These are phyloP conservation scores for Actinomucor elegans DNA, from an alignment of 371 early-diverging fungal species.

Conservation along the genomic window DNA sequence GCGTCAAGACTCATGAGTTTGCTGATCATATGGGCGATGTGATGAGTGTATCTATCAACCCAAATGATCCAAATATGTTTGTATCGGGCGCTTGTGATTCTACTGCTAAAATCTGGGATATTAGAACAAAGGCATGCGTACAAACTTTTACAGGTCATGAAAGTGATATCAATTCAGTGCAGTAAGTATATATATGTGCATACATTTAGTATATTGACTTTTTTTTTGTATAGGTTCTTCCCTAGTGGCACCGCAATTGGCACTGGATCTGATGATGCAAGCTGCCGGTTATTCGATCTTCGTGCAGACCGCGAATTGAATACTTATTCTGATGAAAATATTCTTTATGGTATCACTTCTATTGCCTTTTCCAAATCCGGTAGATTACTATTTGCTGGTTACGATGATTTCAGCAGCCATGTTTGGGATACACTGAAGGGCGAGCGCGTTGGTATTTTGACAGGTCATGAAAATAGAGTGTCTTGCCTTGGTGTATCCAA, in stretches of 20 bases:
- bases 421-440: conserved; percentile 98
- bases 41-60: conserved; percentile 72
- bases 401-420: conserved; percentile 97
- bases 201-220: neutral
- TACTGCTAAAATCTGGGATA: conserved; percentile 98
- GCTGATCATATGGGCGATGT: conserved; percentile 97
- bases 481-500: conserved; percentile 93
- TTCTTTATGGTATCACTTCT: conserved; percentile 95
- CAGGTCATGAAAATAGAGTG: conserved; percentile 97
- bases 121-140: conserved; percentile 90
- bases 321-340: conserved; percentile 92
- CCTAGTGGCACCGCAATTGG: conserved; percentile 96
- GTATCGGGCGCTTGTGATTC: conserved; percentile 98
- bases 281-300: conserved; percentile 94
- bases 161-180: conserved; percentile 96
- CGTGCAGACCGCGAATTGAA: conserved; percentile 96
- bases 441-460: conserved; percentile 90
- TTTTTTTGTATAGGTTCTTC: conserved; percentile 72
- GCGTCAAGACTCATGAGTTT: conserved; percentile 90
- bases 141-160: conserved; percentile 97
- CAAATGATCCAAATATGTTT: conserved; percentile 89
- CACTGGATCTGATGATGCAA: conserved; percentile 97
- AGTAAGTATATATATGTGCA: conserved; percentile 31
- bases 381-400: conserved; percentile 94
- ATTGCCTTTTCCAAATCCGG: conserved; percentile 95